Conservation (phyloP, 1,284 basidiomycete genomes). For the Apiotrichum laibachii region DNA sequence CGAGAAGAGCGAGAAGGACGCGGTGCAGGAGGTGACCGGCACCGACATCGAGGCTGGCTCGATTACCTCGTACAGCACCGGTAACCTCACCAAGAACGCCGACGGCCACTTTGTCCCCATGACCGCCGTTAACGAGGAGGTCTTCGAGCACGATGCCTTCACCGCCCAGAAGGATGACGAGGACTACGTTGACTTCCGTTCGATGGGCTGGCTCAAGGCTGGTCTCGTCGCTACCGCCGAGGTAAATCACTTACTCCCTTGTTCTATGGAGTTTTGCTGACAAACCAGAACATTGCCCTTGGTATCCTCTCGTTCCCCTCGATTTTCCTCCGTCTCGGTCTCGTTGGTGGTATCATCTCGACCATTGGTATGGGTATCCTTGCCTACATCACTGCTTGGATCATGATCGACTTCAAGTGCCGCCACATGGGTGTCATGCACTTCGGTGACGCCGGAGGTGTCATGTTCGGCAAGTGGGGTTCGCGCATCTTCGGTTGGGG, state of each 20-base stretch:
- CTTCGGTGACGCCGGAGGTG: constrained; percentile 42
- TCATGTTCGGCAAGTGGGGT: constrained; percentile 43
- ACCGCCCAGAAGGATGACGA: constrained; percentile 14
- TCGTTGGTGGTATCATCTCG: constrained; percentile 41
- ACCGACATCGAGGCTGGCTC: neutral
- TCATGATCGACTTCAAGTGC: constrained; percentile 47
- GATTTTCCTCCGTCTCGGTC: constrained; percentile 40
- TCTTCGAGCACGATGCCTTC: constrained; percentile 6
- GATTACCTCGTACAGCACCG: neutral
- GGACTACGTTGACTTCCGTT: constrained; percentile 43
- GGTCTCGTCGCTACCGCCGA: constrained; percentile 43
- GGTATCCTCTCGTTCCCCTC: constrained; percentile 46
- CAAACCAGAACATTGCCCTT: constrained; percentile 39
- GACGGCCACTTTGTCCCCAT: neutral
- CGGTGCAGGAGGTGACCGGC: neutral
- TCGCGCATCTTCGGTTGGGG: constrained; percentile 32
- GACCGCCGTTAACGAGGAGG: constrained; percentile 1
- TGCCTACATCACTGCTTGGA: constrained; percentile 41
- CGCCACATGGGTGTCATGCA: constrained; percentile 46
- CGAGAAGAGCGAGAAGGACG: constrained; percentile 7
- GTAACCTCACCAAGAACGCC: neutral
- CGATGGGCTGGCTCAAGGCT: constrained; percentile 45
- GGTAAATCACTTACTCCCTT: constrained; percentile 18
- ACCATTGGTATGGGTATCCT: constrained; percentile 35
- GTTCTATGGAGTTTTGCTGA: neutral